These are phyloP conservation scores for Tillandsia fasciculata DNA, from an alignment of 176 grass and related monocot species.

Conservation along the genomic window DNA sequence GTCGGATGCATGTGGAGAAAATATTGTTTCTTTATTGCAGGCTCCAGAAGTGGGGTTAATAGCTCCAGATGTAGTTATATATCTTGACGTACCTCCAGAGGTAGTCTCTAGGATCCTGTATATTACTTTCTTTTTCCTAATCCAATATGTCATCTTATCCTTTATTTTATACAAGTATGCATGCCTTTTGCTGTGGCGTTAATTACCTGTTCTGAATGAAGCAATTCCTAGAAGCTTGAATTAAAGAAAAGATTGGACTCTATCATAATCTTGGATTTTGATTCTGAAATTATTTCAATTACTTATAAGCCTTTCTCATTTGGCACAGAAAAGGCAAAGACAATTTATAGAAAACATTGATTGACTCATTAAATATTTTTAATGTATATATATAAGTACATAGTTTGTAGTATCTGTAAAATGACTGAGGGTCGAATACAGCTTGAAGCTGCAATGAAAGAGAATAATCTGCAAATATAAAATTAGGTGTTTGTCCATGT, in stretches of 20 bases:
- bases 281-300: too few species aligned
- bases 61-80: constrained; percentile 89
- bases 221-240: too few species aligned
- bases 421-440: too few species aligned
- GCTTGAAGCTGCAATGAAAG: too few species aligned
- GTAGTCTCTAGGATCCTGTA: constrained; percentile 26
- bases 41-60: constrained; percentile 72
- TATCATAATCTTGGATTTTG: background rate
- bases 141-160: background rate
- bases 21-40: constrained; percentile 22
- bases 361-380: too few species aligned
- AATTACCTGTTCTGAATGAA: background rate
- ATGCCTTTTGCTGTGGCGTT: background rate
- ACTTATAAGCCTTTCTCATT: too few species aligned
- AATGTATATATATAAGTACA: too few species aligned
- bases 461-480: too few species aligned
- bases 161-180: background rate
- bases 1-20: background rate
- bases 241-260: background rate
- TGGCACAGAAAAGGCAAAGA: too few species aligned
- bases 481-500: too few species aligned
- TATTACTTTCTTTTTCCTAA: constrained; percentile 25
- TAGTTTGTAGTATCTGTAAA: too few species aligned
- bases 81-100: constrained; percentile 87
- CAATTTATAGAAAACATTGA: too few species aligned